Conservation (phyloP, 768 basidiomycete species). For the Amanita rubescens region DNA sequence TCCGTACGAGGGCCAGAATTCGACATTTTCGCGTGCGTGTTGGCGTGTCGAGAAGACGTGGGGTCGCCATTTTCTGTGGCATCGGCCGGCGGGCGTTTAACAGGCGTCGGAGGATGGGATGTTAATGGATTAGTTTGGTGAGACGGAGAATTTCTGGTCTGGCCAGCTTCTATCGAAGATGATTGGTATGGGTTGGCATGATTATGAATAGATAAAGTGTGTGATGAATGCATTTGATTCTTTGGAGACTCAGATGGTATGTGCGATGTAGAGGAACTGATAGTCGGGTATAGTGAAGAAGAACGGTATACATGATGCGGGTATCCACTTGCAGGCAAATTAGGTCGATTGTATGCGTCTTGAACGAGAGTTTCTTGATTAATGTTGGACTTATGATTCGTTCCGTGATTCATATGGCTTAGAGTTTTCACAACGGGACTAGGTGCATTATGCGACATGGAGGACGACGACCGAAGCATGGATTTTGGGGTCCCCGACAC, state of each 20-base stretch:
- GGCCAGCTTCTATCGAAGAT: background rate
- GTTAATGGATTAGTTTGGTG: background rate
- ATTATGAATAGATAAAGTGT: background rate
- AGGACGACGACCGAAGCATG: background rate
- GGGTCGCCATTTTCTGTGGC: background rate
- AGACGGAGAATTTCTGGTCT: background rate
- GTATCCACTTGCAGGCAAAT: constrained; percentile 1
- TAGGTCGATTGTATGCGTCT: background rate
- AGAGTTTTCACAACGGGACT: constrained; percentile 1
- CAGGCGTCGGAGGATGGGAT: background rate
- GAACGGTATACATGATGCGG: constrained; percentile 3
- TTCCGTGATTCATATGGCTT: background rate
- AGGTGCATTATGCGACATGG: constrained; percentile 1
- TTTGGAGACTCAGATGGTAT: background rate
- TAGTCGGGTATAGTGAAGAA: constrained; percentile 2
- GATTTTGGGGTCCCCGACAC: background rate
- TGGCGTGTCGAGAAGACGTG: background rate
- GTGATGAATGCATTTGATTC: background rate
- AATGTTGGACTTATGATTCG: background rate
- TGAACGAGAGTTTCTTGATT: background rate
- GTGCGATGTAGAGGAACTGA: background rate
- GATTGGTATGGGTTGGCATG: background rate
- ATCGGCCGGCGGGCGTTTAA: background rate
- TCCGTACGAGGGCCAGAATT: background rate
- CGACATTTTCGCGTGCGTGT: background rate